Base-by-base conservation (phyloP, 805 yeast species). In the Saturnispora zaruensis region DNA sequence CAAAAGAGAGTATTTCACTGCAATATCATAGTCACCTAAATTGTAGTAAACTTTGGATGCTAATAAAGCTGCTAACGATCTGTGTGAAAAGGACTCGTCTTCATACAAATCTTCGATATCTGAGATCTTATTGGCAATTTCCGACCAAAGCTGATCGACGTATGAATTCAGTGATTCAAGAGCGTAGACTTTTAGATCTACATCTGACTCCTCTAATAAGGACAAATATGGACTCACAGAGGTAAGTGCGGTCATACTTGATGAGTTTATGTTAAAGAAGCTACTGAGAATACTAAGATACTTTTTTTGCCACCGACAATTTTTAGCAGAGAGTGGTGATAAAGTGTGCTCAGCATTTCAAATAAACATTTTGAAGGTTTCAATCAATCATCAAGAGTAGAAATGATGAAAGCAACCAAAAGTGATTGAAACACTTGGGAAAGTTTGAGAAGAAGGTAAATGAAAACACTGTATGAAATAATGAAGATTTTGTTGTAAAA, bases 81-180 rank as follows among this genome's bases (percentile, higher is more conserved):
- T 78, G 49, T 81, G 80, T 28, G 60, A 48, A 67, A 91, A 93
- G 23, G 75, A 66, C 52, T 77, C 75, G 65, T 91, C 96, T 68
- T 93, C 98, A 61, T 83, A 89, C 49, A 93, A 72, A 55, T 88
- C 95, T 70, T 93, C 99, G 60, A 93, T 85, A 49, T 86, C 89
- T 26, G 87, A 73, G 53, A 93, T 79, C 61, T 78, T 82, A 69
- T 93, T 93, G 51, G 99, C 95, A 51, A 93, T 86, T 71, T 93
- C 98, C 3, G 99, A 88, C 99, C 99, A 93, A 52, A 88, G 75
- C 66, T 87, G 90, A 69, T 89, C 96, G 46, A 88, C 96, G 46
- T 85, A 77, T 25, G 71, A 76, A 64, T 89, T 86, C 57, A 93
- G 78, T 18, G 95, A 82, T 50, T 82, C 72, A 62, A 93, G 76